Base-by-base conservation (phyloP, 352 stramenopile genomes). In the Globisporangium uncinulatum region DNA sequence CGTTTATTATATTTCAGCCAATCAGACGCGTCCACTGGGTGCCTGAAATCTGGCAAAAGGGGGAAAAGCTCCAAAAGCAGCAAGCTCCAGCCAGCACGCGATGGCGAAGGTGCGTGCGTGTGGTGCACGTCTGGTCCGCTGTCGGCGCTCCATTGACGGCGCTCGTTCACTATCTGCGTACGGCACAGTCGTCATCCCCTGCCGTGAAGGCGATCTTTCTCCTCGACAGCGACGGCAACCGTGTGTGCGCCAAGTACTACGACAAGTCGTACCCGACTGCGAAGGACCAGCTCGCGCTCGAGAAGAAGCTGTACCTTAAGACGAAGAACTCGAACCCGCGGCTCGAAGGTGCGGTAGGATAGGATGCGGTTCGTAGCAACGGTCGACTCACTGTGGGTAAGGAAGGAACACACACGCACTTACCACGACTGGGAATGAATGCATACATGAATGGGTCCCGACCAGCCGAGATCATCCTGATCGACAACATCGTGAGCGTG, bases 211-310 rank as follows among this genome's bases (percentile, higher is more conserved):
- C 83, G 57, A 94, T 95, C 62, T 94, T 94, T 64, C 73, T 95
- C 34, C 62, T 95, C 56, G 86, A 92, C 69, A 92, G 73, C 58
- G 88, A 97, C 54, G 88, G 88, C 56, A 93, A 86, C 57, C 86
- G 88, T 56, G 76, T 97, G 61, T 93, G 87, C 53, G 86, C 88
- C 68, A 97, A 97, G 79, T 96, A 96, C 76, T 97, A 96, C 56
- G 86, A 95, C 69, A 89, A 91, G 68, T 87, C 81, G 64, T 94
- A 94, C 65, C 81, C 81, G 59, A 82, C 83, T 20, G 66, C 84
- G 45, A 95, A 92, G 69, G 86, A 94, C 44, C 86, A 97, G 61
- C 68, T 91, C 37, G 78, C 73, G 45, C 81, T 96, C 43, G 88
- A 97, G 74, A 93, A 93, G 65, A 96, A 94, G 71, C 73, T 97